Percentiles rank a stretch among this genome's conserved stretches.
These are phyloP conservation scores for Leccinum boreale DNA, from an alignment of 768 basidiomycete genomes.

Conservation along the genomic window DNA sequence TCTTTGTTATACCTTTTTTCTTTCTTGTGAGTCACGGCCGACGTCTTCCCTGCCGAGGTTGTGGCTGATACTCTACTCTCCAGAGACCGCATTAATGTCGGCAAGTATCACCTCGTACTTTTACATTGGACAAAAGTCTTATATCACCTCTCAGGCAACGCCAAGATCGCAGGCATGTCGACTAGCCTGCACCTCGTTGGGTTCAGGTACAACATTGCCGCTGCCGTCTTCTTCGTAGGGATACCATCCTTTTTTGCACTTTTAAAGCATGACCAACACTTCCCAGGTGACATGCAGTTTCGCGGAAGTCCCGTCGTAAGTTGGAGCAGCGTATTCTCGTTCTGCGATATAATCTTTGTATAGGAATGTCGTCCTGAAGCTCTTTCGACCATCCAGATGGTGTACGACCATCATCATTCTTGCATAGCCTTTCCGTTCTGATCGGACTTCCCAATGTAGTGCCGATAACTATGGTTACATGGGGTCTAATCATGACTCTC, in stretches of 20 bases:
- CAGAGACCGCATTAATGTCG: constrained; percentile 46
- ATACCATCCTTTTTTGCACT: not conserved
- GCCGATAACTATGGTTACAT: constrained; percentile 36
- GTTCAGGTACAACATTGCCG: constrained; percentile 35
- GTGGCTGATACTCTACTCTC: not conserved
- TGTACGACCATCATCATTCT: constrained; percentile 19
- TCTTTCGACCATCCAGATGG: constrained; percentile 35
- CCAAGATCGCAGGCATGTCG: constrained; percentile 44
- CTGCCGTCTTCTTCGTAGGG: constrained; percentile 37
- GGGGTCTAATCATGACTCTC: constrained; percentile 38
- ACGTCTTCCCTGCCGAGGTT: not conserved
- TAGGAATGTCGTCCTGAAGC: constrained; percentile 38
- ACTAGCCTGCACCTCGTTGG: constrained; percentile 34
- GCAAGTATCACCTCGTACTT: constrained; percentile 21
- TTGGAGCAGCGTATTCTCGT: not conserved
- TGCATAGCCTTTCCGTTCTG: not conserved
- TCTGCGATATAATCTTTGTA: not conserved
- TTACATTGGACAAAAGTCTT: not conserved
- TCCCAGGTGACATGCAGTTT: constrained; percentile 35
- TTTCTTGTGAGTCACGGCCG: constrained; percentile 13
- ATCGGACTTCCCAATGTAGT: constrained; percentile 29
- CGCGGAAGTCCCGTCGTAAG: constrained; percentile 39
- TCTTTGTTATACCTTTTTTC: constrained; percentile 15
- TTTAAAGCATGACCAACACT: not conserved
- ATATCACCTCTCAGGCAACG: constrained; percentile 33